Conservation (phyloP, 495 filamentous ascomycete genomes). For the Mytilinidion resinicola region DNA sequence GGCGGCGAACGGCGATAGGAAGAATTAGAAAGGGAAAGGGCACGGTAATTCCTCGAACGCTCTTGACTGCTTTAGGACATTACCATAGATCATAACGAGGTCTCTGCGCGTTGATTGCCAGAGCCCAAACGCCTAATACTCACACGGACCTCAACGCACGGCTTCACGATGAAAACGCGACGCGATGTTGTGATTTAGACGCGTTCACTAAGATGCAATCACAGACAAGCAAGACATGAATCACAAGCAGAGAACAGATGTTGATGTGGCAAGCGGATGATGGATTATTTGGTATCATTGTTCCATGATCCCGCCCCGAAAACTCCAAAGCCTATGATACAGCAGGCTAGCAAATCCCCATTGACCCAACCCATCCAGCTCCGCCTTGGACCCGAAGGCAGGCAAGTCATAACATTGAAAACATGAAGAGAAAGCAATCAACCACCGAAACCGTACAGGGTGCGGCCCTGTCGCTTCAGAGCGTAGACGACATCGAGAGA, state of each 20-base stretch:
- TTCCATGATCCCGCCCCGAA: constrained; percentile 15
- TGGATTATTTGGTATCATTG: constrained; percentile 27
- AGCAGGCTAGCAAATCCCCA: constrained; percentile 7
- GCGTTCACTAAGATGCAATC: neutral
- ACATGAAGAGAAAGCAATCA: constrained; percentile 44
- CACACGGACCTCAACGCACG: too few relatives aligned
- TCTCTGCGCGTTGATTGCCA: too few relatives aligned
- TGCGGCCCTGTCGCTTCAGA: constrained; percentile 91
- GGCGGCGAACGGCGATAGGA: neutral
- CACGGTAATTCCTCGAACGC: too few relatives aligned
- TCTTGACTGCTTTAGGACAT: too few relatives aligned
- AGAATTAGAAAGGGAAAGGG: too few relatives aligned
- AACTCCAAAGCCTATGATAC: constrained; percentile 25
- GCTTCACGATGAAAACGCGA: too few relatives aligned
- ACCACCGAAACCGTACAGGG: constrained; percentile 87
- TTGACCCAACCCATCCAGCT: constrained; percentile 16
- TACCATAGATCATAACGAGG: too few relatives aligned
- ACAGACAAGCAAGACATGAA: neutral
- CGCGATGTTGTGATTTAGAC: too few relatives aligned
- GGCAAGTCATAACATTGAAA: constrained; percentile 22
- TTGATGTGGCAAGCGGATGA: neutral
- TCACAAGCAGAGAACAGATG: neutral
- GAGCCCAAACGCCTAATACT: too few relatives aligned
- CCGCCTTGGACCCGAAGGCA: constrained; percentile 5
- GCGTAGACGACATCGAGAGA: constrained; percentile 96